Conservation (phyloP, 1,139 yeast species). For the Pichia sp. region DNA sequence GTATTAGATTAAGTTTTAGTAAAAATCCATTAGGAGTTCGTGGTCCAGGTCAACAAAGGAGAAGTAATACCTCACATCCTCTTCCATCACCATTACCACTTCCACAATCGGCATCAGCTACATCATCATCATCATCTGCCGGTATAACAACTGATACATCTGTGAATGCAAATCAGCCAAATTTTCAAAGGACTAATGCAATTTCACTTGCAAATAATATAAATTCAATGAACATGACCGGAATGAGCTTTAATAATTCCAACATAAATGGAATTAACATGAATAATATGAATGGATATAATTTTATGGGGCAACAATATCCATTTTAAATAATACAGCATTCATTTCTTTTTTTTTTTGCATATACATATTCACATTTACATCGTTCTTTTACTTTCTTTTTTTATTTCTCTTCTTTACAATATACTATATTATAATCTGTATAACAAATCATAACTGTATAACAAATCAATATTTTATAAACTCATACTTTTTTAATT, state of each 20-base stretch:
- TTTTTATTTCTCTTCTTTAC: not conserved
- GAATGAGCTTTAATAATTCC: not conserved
- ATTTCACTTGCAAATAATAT: not conserved
- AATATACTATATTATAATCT: not conserved
- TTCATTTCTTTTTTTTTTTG: not conserved
- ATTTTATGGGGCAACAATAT: conserved; percentile 6
- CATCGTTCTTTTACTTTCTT: not conserved
- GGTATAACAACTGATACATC: not conserved
- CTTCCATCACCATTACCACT: not conserved
- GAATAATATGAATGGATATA: conserved; percentile 5
- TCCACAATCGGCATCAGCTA: conserved; percentile 3
- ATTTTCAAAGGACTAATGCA: not conserved
- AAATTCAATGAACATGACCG: not conserved
- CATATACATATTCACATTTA: not conserved
- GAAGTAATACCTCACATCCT: conserved; percentile 10
- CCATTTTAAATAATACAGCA: conserved; percentile 2
- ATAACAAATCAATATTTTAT: conserved; percentile 1
- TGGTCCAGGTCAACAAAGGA: conserved; percentile 41
- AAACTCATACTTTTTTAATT: not conserved
- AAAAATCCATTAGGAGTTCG: conserved; percentile 96
- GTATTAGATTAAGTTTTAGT: conserved; percentile 86
- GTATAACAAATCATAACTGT: conserved; percentile 5
- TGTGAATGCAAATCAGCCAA: too few species aligned
- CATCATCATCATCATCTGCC: conserved; percentile 5
- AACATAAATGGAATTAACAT: not conserved